Percentiles rank a stretch among this genome's conserved stretches.
phyloP scores from a whole-genome alignment of 2,329 filamentous ascomycete genomes.

The Boeremia lycopersici region DNA sequence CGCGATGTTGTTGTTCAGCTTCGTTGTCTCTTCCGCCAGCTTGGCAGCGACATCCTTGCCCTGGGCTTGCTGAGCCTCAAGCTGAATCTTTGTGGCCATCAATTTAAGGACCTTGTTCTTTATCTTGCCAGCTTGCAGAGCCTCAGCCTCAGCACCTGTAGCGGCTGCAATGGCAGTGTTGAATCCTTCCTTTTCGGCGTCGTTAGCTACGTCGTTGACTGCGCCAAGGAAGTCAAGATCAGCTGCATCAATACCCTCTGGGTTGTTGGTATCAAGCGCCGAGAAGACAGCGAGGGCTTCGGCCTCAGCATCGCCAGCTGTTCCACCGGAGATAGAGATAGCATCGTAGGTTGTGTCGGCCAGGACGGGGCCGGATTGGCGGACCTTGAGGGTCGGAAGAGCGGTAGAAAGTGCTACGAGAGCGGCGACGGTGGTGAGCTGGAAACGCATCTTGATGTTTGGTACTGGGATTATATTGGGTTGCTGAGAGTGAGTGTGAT shows the following conservation, averaged over 20 bases:
- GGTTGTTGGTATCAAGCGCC: conserved; percentile 55
- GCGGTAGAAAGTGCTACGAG: conserved; percentile 36
- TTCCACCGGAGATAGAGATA: conserved; percentile 60
- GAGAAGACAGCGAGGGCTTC: conserved; percentile 63
- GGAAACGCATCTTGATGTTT: conserved; percentile 38
- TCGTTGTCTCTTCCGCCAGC: conserved; percentile 56
- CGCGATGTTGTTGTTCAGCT: conserved; percentile 61
- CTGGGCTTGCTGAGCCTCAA: conserved; percentile 61
- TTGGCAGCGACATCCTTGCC: conserved; percentile 55
- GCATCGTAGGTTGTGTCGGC: conserved; percentile 41
- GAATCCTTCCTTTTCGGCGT: conserved; percentile 60
- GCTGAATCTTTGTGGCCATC: conserved; percentile 57
- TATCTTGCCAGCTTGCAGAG: conserved; percentile 60
- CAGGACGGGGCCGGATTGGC: conserved; percentile 33
- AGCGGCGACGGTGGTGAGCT: conserved; percentile 32
- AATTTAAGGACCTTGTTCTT: conserved; percentile 68
- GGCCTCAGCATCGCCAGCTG: conserved; percentile 59
- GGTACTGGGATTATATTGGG: neutral
- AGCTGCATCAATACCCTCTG: conserved; percentile 53
- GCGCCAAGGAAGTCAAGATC: conserved; percentile 60
- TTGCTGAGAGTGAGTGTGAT: neutral
- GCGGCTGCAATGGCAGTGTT: conserved; percentile 60
- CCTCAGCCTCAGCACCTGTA: conserved; percentile 50
- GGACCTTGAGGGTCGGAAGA: conserved; percentile 29
- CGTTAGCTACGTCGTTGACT: conserved; percentile 60